phyloP scores from a whole-genome alignment of 257 asterid species.

The Solanum boliviense region DNA sequence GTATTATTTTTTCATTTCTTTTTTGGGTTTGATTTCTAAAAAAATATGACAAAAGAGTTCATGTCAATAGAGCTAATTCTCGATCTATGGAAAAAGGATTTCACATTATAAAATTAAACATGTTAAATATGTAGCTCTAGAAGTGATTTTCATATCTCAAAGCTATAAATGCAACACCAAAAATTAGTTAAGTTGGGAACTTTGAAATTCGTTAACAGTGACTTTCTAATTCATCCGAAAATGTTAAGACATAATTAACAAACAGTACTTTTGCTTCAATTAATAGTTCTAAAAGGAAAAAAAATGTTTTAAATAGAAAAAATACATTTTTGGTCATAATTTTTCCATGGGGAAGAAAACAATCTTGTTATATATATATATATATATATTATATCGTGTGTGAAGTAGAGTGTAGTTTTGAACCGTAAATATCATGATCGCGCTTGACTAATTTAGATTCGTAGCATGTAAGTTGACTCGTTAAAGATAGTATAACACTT shows the following conservation, averaged over 20 bases:
- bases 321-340: background rate
- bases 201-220: background rate
- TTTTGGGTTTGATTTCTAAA: background rate
- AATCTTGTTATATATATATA: background rate
- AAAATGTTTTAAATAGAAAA: background rate
- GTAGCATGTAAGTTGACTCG: background rate
- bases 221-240: background rate
- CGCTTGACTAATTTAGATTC: accelerated
- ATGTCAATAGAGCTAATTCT: background rate
- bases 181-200: background rate
- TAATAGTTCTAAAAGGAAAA: background rate
- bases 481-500: background rate
- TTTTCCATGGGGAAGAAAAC: background rate
- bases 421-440: background rate
- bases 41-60: background rate
- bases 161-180: background rate
- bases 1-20: background rate
- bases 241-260: background rate
- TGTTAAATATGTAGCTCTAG: background rate
- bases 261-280: background rate
- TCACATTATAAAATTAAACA: background rate
- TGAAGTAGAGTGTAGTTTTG: background rate
- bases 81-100: background rate
- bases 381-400: no score
- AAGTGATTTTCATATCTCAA: background rate